Percentiles rank a stretch among this genome's conserved stretches.
These are phyloP conservation scores for Eragrostis nindensis DNA, from an alignment of 176 grass and related monocot species.

Conservation along the genomic window DNA sequence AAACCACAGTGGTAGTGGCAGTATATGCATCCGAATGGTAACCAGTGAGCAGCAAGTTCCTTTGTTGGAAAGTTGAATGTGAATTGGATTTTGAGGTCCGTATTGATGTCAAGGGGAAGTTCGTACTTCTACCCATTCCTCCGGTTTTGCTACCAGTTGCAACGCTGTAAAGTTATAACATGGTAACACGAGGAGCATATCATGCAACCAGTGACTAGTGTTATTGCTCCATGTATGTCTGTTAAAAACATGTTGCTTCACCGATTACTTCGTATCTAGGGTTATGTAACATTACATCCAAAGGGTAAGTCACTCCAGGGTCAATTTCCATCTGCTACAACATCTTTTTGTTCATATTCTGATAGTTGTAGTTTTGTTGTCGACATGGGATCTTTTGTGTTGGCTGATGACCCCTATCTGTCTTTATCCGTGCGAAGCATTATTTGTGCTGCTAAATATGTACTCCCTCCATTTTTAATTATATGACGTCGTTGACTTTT, in stretches of 20 bases:
- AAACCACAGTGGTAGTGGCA: background rate
- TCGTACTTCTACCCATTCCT: slow-evolving; percentile 10
- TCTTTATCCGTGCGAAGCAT: too few relatives aligned
- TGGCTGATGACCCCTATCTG: too few relatives aligned
- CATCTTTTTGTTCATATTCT: too few relatives aligned
- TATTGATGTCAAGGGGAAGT: background rate
- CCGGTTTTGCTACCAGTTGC: background rate
- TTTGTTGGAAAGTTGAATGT: slow-evolving; percentile 2
- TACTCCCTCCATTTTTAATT: too few relatives aligned
- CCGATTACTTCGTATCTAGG: background rate
- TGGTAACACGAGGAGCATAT: too few relatives aligned
- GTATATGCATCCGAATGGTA: background rate
- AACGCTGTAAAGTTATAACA: background rate
- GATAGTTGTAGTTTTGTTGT: too few relatives aligned
- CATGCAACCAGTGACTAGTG: too few relatives aligned
- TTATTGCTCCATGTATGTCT: slow-evolving; percentile 10
- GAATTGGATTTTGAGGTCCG: slow-evolving; percentile 3
- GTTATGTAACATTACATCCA: background rate
- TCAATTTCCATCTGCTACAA: too few relatives aligned
- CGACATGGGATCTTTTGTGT: too few relatives aligned
- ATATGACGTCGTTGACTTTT: too few relatives aligned
- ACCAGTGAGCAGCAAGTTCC: background rate
- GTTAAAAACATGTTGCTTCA: slow-evolving; percentile 24
- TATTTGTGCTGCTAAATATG: too few relatives aligned
- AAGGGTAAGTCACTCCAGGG: background rate